Base-by-base conservation (phyloP, 2,329 filamentous ascomycete genomes). In the Aspergillus sergii region DNA sequence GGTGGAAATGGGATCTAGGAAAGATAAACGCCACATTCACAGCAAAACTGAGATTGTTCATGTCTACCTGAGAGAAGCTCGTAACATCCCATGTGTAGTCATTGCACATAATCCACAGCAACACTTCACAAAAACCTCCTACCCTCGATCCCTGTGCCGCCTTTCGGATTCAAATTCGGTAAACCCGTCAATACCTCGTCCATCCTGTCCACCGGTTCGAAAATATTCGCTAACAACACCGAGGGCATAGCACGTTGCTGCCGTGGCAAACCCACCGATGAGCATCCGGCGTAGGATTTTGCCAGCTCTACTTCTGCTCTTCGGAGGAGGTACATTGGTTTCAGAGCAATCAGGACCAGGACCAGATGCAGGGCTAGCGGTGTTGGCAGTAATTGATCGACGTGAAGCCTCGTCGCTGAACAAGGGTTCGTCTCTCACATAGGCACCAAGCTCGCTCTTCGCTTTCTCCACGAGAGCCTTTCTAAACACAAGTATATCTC, bases 211-310 rank as follows among this genome's bases (percentile, higher is more conserved):
- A 7, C 78, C 78, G 14, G 78, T 80, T 30, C 78, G 73, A 66
- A 80, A 80, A 64, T 77, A 80, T 65, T 81, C 78, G 12, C 64
- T 68, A 5, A 78, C 72, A 39, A 78, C 78, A 4, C 79, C 78
- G 39, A 79, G 67, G 2, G 78, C 77, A 69, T 81, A 81, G 60
- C 76, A 81, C 6, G 76, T 76, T 39, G 69, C 76, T 28, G 74
- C 78, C 2, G 77, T 77, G 4, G 70, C 71, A 1, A 67, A 67
- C 7, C 79, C 75, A 26, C 74, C 68, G n/a, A 79, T 61, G 9
- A 80, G 26, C 64, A 79, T 74, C 45, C 76, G 69, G 28, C 76
- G 74, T 6, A 76, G 14, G 9, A 67, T 46, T n/a, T 65, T 72
- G 32, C 68, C 60, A 30, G 68, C 39, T 21, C 59, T 66, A 11